Evolutionary conservation across 202 grass and related monocot species (phyloP).

Genomic region (Digitaria exilis): DNA sequence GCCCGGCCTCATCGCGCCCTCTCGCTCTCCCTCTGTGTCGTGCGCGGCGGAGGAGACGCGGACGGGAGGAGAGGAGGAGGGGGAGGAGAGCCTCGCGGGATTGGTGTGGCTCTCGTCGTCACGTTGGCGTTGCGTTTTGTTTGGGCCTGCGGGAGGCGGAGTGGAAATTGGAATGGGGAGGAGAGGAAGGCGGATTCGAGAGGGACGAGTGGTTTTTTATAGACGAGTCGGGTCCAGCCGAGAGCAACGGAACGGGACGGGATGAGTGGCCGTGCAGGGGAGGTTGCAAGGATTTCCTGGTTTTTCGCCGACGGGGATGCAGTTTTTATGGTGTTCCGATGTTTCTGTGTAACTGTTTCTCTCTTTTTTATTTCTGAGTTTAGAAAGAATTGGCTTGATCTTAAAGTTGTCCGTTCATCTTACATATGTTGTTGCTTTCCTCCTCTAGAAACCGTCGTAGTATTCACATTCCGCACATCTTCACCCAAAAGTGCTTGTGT

Average conservation of each 20-base stretch:
- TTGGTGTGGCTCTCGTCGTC: slow-evolving; percentile 31
- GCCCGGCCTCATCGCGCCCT: slow-evolving; percentile 49
- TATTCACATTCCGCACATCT: too few species aligned
- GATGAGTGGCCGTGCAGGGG: background rate
- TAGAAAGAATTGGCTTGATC: too few species aligned
- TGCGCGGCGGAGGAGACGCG: background rate
- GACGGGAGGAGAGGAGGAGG: background rate
- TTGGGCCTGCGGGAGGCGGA: background rate
- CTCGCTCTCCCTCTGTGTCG: too few species aligned
- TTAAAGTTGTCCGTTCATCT: too few species aligned
- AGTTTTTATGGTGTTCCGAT: background rate
- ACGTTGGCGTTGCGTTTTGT: slow-evolving; percentile 5
- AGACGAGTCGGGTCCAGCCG: slow-evolving; percentile 6
- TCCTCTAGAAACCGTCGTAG: too few species aligned
- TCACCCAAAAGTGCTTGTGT: too few species aligned
- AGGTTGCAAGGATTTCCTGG: background rate
- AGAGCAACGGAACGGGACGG: background rate
- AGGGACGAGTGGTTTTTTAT: slow-evolving; percentile 50
- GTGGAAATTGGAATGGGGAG: background rate
- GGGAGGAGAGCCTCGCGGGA: background rate
- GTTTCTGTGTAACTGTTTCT: background rate
- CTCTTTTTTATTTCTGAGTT: too few species aligned
- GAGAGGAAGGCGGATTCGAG: slow-evolving; percentile 28
- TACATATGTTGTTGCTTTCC: too few species aligned
- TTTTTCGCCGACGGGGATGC: background rate